Percentiles rank a stretch among this genome's conserved stretches.
These are phyloP conservation scores for Microcyclosporella mali DNA, from an alignment of 2,329 filamentous ascomycete species.

Conservation along the genomic window DNA sequence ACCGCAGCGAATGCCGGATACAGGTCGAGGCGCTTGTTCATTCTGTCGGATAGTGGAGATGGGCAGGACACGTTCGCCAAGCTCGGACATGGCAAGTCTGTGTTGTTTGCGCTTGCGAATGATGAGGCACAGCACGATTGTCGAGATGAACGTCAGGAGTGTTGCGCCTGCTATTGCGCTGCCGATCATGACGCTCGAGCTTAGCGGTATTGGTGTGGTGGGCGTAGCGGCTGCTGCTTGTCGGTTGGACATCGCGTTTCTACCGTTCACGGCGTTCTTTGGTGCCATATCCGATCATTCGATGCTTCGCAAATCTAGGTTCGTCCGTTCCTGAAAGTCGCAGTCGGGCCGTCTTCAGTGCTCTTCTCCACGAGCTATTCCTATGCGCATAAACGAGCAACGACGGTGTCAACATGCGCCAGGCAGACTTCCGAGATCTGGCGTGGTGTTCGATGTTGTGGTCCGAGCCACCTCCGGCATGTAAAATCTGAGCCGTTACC, in stretches of 20 bases:
- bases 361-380: background rate
- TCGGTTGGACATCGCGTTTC: constrained; percentile 5
- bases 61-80: constrained; percentile 19
- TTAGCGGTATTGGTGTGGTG: constrained; percentile 1
- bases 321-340: background rate
- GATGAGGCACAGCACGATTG: constrained; percentile 21
- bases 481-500: constrained; percentile 27
- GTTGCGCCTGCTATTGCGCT: constrained; percentile 24
- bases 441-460: constrained; percentile 20
- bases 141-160: constrained; percentile 18
- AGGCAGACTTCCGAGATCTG: background rate
- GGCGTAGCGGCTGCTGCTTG: constrained; percentile 10
- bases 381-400: background rate
- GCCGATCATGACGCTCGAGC: constrained; percentile 21
- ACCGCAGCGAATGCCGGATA: constrained; percentile 14
- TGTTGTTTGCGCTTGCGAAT: constrained; percentile 19
- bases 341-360: background rate
- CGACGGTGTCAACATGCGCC: background rate
- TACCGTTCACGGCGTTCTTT: background rate
- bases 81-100: constrained; percentile 20
- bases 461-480: constrained; percentile 25
- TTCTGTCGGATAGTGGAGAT: constrained; percentile 12
- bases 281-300: background rate
- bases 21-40: constrained; percentile 17
- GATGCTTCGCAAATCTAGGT: too few species aligned